These are phyloP conservation scores for Alternaria arborescens DNA, from an alignment of 2,329 filamentous ascomycete genomes.

Conservation along the genomic window DNA sequence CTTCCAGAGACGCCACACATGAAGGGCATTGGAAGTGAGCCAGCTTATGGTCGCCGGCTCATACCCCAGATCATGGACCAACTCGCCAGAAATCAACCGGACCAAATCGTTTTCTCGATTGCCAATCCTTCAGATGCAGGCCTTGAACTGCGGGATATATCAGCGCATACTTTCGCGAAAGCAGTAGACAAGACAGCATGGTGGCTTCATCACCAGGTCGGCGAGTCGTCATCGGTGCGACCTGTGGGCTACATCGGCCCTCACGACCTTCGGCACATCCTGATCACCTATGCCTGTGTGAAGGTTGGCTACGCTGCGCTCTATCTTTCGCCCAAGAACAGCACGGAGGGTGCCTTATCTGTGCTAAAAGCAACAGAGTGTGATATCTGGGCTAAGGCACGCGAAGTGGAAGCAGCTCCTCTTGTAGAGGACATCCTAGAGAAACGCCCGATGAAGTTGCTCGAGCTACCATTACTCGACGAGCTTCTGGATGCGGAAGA, in stretches of 20 bases:
- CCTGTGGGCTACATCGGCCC: constrained; percentile 40
- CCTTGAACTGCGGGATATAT: constrained; percentile 30
- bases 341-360: constrained; percentile 27
- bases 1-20: background rate
- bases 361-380: constrained; percentile 31
- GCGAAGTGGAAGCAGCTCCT: constrained; percentile 9
- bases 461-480: constrained; percentile 25
- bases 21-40: background rate
- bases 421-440: constrained; percentile 21
- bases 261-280: constrained; percentile 50
- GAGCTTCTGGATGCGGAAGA: constrained; percentile 22
- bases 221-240: constrained; percentile 23
- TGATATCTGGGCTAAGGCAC: constrained; percentile 25
- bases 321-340: constrained; percentile 35
- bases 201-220: constrained; percentile 38
- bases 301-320: constrained; percentile 51
- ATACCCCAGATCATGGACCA: constrained; percentile 36
- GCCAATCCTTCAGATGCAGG: constrained; percentile 11
- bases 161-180: constrained; percentile 39
- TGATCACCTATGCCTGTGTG: constrained; percentile 49
- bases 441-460: constrained; percentile 19
- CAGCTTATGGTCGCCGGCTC: constrained; percentile 25
- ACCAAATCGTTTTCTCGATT: constrained; percentile 30
- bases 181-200: constrained; percentile 47
- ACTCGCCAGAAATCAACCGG: constrained; percentile 27